phyloP scores from a whole-genome alignment of 2,329 filamentous ascomycete species.

The Colletotrichum liaoningense region DNA sequence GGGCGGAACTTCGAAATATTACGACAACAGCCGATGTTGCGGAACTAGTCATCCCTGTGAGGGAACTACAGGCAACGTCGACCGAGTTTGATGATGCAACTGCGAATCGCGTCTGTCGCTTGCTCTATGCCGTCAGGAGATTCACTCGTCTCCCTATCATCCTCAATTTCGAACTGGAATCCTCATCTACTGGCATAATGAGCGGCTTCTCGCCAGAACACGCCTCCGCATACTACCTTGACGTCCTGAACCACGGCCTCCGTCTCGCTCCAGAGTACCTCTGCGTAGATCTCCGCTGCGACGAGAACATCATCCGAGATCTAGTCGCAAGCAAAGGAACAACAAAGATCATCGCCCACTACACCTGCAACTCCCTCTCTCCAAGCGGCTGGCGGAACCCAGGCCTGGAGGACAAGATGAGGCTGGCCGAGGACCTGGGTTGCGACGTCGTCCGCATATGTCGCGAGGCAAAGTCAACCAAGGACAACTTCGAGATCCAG shows the following conservation, averaged over 20 bases:
- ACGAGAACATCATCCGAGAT: slow-evolving; percentile 59
- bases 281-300: slow-evolving; percentile 69
- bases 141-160: slow-evolving; percentile 71
- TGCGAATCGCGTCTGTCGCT: slow-evolving; percentile 61
- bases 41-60: slow-evolving; percentile 62
- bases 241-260: slow-evolving; percentile 68
- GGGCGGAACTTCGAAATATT: slow-evolving; percentile 70
- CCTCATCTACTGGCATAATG: background rate
- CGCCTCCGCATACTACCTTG: slow-evolving; percentile 56
- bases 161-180: slow-evolving; percentile 57
- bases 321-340: slow-evolving; percentile 62
- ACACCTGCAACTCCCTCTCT: slow-evolving; percentile 52
- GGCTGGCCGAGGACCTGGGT: slow-evolving; percentile 64
- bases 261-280: slow-evolving; percentile 72
- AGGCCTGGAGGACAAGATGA: slow-evolving; percentile 66
- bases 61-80: slow-evolving; percentile 39
- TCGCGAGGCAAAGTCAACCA: slow-evolving; percentile 63
- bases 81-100: slow-evolving; percentile 50
- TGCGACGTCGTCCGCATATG: slow-evolving; percentile 73
- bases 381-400: slow-evolving; percentile 65
- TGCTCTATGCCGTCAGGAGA: slow-evolving; percentile 68
- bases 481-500: slow-evolving; percentile 72
- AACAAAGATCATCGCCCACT: slow-evolving; percentile 71
- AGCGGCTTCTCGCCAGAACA: slow-evolving; percentile 36
- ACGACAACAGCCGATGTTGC: slow-evolving; percentile 76